phyloP scores from a whole-genome alignment of 2,329 filamentous ascomycete species.

The Fusarium continuum region DNA sequence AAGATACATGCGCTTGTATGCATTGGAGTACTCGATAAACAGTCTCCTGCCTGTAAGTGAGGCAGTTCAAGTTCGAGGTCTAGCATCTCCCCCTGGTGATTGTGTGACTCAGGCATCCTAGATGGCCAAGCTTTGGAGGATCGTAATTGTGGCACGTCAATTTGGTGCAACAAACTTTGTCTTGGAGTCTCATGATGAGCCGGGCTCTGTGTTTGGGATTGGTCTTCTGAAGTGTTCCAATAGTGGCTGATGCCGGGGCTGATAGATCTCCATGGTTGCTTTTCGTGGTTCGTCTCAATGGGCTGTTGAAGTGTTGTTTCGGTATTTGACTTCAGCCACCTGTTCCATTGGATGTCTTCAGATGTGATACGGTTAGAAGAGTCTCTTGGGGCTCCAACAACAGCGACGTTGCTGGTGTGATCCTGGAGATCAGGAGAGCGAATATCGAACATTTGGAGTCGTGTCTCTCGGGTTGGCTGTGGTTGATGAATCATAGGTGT shows the following conservation, averaged over 20 bases:
- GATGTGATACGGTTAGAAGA: not conserved
- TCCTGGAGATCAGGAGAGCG: conserved; percentile 23
- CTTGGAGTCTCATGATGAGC: not conserved
- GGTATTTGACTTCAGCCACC: conserved; percentile 29
- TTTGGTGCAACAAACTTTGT: not conserved
- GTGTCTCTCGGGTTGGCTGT: conserved; percentile 31
- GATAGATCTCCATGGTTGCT: conserved; percentile 1
- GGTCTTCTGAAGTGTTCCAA: conserved; percentile 17
- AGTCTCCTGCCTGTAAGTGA: not conserved
- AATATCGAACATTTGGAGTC: conserved; percentile 12
- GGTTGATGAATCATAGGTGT: conserved; percentile 42
- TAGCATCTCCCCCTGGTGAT: not conserved
- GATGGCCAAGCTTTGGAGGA: not conserved
- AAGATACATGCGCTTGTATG: not conserved
- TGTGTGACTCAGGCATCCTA: not conserved
- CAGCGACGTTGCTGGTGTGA: conserved; percentile 20
- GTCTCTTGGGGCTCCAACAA: conserved; percentile 10
- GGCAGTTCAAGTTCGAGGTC: not conserved
- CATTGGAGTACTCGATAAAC: not conserved
- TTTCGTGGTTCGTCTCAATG: not conserved
- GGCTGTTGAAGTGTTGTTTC: not conserved
- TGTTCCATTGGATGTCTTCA: conserved; percentile 38
- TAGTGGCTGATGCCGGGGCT: conserved; percentile 30
- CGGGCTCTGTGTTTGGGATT: not conserved
- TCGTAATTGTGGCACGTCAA: not conserved